These are phyloP conservation scores for Fusarium graminum DNA, from an alignment of 2,329 filamentous ascomycete species.

Conservation along the genomic window DNA sequence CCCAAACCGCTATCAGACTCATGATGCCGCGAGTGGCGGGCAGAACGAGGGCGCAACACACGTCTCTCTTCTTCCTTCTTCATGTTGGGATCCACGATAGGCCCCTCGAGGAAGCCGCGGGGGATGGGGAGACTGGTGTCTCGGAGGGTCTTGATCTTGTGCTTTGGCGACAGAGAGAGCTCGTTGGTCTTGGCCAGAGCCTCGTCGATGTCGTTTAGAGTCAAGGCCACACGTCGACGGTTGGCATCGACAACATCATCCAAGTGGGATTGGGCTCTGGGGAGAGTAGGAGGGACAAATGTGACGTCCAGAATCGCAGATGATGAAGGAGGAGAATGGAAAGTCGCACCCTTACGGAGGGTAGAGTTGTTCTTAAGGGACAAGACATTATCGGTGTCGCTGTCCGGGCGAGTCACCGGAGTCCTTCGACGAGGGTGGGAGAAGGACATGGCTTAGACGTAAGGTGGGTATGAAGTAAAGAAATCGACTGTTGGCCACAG, in stretches of 20 bases:
- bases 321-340: conserved; percentile 67
- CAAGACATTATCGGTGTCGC: conserved; percentile 51
- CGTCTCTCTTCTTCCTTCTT: conserved; percentile 61
- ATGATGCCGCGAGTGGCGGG: conserved; percentile 73
- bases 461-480: conserved; percentile 47
- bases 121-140: conserved; percentile 72
- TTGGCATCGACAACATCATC: conserved; percentile 80
- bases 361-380: conserved; percentile 56
- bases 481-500: conserved; percentile 49
- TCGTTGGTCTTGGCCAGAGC: conserved; percentile 64
- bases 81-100: conserved; percentile 65
- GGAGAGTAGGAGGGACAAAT: conserved; percentile 67
- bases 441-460: conserved; percentile 62
- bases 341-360: conserved; percentile 79
- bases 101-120: conserved; percentile 68
- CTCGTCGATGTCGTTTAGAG: conserved; percentile 75
- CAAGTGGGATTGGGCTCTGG: conserved; percentile 76
- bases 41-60: conserved; percentile 66
- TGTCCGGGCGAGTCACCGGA: conserved; percentile 57
- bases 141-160: conserved; percentile 55
- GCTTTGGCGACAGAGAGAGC: conserved; percentile 56
- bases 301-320: conserved; percentile 54
- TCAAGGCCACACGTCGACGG: conserved; percentile 75
- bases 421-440: conserved; percentile 63
- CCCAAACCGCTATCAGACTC: conserved; percentile 90